Evolutionary conservation across 148 eudicot species (phyloP).

Genomic region (Diospyros lotus): DNA sequence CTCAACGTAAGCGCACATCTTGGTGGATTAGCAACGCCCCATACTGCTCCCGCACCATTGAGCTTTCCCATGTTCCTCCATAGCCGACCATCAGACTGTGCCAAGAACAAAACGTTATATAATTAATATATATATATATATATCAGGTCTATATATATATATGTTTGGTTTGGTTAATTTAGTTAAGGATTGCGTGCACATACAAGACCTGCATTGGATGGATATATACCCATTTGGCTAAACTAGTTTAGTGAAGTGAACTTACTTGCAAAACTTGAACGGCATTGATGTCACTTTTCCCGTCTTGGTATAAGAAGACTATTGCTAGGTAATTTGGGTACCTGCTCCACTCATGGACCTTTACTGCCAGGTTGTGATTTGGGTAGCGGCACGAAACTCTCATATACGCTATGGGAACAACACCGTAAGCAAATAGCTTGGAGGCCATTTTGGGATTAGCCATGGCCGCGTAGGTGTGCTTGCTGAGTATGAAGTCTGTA

Average conservation of each 20-base stretch:
- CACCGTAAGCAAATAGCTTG: constrained; percentile 34
- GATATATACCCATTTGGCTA: no score
- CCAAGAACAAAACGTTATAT: no score
- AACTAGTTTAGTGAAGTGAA: no score
- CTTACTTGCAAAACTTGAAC: constrained; percentile 37
- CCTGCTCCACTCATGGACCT: constrained; percentile 40
- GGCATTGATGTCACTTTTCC: constrained; percentile 31
- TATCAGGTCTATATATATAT: no score
- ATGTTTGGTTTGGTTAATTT: no score
- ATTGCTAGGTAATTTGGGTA: constrained; percentile 49
- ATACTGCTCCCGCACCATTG: constrained; percentile 38
- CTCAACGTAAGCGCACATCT: constrained; percentile 27
- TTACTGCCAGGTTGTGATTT: constrained; percentile 33
- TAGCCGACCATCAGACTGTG: constrained; percentile 14
- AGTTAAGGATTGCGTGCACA: no score
- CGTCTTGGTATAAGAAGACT: constrained; percentile 36
- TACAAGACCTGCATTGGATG: no score
- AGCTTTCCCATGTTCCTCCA: constrained; percentile 48
- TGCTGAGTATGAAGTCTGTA: constrained; percentile 46
- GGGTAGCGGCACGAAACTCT: constrained; percentile 38
- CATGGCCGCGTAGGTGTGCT: constrained; percentile 31
- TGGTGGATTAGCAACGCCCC: constrained; percentile 57
- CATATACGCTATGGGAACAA: constrained; percentile 41
- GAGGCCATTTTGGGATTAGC: constrained; percentile 37
- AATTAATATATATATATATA: no score